Percentiles rank a stretch among this genome's conserved stretches.
Evolutionary conservation across 108 stramenopile genomes (phyloP).

Genomic region (Cylindrotheca fusiformis): DNA sequence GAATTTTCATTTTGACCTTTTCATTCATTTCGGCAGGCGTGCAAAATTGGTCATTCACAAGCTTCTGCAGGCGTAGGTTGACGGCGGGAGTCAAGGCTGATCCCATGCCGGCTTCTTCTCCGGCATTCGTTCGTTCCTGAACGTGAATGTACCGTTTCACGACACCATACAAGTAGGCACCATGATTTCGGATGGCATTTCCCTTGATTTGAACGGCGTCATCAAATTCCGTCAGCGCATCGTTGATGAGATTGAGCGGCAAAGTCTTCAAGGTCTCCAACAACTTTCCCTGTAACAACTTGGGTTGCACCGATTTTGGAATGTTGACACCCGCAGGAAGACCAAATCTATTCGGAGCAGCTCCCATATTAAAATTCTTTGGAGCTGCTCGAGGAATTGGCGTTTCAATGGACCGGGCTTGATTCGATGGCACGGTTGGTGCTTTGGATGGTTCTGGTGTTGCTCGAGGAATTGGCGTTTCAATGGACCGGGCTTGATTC

Average conservation of each 20-base stretch:
- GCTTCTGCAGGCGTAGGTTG: conserved; percentile 42
- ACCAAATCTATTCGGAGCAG: conserved; percentile 28
- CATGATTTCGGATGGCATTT: conserved; percentile 55
- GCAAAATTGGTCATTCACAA: conserved; percentile 64
- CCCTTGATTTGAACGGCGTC: conserved; percentile 71
- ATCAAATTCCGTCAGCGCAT: conserved; percentile 74
- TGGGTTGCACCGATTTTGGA: conserved; percentile 28
- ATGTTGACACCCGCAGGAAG: conserved; percentile 33
- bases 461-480: neutral
- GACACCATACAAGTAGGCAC: conserved; percentile 79
- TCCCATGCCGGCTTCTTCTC: conserved; percentile 42
- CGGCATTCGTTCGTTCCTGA: conserved; percentile 35
- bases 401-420: too few species aligned
- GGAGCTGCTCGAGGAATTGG: neutral
- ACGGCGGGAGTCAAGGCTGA: conserved; percentile 53
- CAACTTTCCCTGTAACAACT: conserved; percentile 27
- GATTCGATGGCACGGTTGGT: conserved; percentile 6
- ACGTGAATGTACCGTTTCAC: conserved; percentile 71
- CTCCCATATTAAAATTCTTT: neutral
- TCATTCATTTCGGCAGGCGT: conserved; percentile 67
- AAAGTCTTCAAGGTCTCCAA: conserved; percentile 38
- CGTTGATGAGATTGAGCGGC: conserved; percentile 54
- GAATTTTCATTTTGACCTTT: conserved; percentile 69
- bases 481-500: too few species aligned
- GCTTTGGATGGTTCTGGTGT: neutral